Base-by-base conservation (phyloP, 2,329 filamentous ascomycete species). In the Raffaelea albimanens region DNA sequence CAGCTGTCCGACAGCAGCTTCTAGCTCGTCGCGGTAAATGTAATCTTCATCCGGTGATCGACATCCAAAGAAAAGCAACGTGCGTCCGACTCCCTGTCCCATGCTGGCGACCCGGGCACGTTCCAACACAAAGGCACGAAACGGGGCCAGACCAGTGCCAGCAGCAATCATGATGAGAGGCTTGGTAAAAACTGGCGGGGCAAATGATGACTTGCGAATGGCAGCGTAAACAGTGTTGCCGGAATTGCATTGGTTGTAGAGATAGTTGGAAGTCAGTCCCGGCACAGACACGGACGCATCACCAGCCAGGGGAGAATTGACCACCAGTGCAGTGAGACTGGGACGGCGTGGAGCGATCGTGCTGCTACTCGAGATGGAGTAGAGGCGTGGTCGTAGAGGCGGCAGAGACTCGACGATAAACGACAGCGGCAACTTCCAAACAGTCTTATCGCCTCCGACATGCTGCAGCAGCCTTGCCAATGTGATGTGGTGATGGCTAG, bases 51-150 rank as follows among this genome's bases (percentile, higher is more conserved):
- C 43, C 0, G 55, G 52, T 3, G 55, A 54, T 2, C 66, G 58
- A 48, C 63, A 67, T 11, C 66, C 66, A 43, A 62, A 67, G 54
- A 68, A 66, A 0, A 68, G 59, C 14, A 65, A 46, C 53, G 61
- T 65, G 9, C 51, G 43, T 0, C 65, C 66, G 7, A 65, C 53
- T 3, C 58, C 55, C 5, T 58, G 58, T 2, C 64, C 64, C 23
- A 64, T 56, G 18, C 56, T 29, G 25, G 34, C 34, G 8, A 38
- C 5, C 8, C 14, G 34, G 5, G 13, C 18, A 8, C 34, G 34
- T 16, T 38, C 34, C 18, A n/a, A 16, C 13, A 38, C 14, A 38
- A 38, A 38, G 7, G 7, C 34, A 8, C 34, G 34, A 16, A 38
- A 38, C 34, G 34, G 34, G 8, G 34, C 34, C 14, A 38, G 5